Percentiles rank a stretch among this genome's conserved stretches.
phyloP scores from a whole-genome alignment of 225 moss, liverwort and hornwort genomes.

The Bryum argenteum region DNA sequence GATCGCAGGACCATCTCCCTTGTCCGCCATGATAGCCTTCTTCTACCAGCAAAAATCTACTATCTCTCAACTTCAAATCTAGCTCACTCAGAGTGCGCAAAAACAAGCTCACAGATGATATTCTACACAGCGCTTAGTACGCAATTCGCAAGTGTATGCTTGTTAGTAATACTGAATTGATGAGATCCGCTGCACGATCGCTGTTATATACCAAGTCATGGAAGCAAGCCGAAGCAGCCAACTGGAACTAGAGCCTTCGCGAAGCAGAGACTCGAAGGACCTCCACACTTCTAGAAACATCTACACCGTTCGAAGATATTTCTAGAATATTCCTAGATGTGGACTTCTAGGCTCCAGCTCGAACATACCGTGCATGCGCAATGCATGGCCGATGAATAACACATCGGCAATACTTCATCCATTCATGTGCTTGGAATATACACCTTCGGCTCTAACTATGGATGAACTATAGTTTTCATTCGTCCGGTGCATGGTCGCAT shows the following conservation, averaged over 20 bases:
- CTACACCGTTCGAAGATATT: not conserved
- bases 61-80: not conserved
- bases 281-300: slow-evolving; percentile 22
- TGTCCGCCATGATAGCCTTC: slow-evolving; percentile 31
- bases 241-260: slow-evolving; percentile 15
- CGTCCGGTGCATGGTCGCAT: not conserved
- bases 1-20: slow-evolving; percentile 34
- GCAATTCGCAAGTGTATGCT: too few relatives aligned
- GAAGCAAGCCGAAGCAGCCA: not conserved
- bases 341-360: not conserved
- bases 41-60: not conserved
- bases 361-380: not conserved
- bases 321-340: slow-evolving; percentile 14
- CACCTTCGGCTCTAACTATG: too few relatives aligned
- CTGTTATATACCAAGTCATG: not conserved
- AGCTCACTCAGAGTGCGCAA: not conserved
- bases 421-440: not conserved
- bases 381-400: not conserved
- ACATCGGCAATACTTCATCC: not conserved
- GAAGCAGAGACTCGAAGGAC: not conserved
- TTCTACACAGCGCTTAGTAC: too few relatives aligned
- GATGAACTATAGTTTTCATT: not conserved
- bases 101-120: too few relatives aligned
- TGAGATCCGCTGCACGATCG: not conserved
- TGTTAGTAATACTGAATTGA: not conserved